These are phyloP conservation scores for Eutrema yunnanense DNA, from an alignment of 345 rosid genomes.

Conservation along the genomic window DNA sequence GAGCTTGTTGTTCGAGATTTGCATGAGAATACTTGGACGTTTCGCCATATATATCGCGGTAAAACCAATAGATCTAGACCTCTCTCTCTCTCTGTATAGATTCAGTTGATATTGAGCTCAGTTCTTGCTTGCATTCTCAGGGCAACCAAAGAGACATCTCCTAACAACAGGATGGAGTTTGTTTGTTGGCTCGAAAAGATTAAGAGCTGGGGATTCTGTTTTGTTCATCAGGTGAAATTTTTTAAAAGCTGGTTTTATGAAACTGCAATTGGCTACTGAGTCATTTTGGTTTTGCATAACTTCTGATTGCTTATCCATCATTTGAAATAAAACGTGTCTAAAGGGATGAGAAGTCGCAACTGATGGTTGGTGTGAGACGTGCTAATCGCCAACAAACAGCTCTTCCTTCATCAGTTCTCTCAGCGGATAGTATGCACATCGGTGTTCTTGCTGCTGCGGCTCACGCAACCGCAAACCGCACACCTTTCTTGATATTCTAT, in stretches of 20 bases:
- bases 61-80: not conserved
- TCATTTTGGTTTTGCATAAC: not conserved
- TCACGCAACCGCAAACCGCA: slow-evolving; percentile 82
- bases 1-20: slow-evolving; percentile 94
- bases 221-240: slow-evolving; percentile 72
- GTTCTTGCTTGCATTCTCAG: slow-evolving; percentile 37
- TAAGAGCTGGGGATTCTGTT: slow-evolving; percentile 95
- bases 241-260: not conserved
- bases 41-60: slow-evolving; percentile 96
- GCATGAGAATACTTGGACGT: slow-evolving; percentile 93
- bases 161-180: slow-evolving; percentile 98
- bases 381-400: slow-evolving; percentile 91
- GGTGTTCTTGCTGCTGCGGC: slow-evolving; percentile 99
- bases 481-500: slow-evolving; percentile 86
- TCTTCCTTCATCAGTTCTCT: slow-evolving; percentile 85
- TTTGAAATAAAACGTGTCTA: not conserved
- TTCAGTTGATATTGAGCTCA: not conserved
- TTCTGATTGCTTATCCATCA: not conserved
- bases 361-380: slow-evolving; percentile 87
- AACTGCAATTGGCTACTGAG: not conserved
- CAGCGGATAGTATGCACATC: slow-evolving; percentile 98
- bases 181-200: slow-evolving; percentile 92
- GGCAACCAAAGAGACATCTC: slow-evolving; percentile 98
- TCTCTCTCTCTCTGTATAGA: not conserved
- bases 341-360: slow-evolving; percentile 93